Conservation (phyloP, 371 early-diverging fungal species). For the Mucor piriformis region DNA sequence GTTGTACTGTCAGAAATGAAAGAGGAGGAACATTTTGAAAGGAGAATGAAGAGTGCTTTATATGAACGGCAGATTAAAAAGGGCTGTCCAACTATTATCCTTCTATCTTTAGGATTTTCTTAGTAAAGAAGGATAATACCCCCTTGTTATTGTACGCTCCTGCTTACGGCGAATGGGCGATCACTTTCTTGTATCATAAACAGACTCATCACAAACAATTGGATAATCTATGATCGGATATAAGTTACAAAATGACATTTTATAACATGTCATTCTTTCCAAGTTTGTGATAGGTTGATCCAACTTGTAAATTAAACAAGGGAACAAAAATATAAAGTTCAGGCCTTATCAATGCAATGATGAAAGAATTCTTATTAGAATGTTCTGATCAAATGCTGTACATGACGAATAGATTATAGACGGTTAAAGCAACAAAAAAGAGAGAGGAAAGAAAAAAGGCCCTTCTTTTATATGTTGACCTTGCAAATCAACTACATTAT, state of each 20-base stretch:
- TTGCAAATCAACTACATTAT: neutral
- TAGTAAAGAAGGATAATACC: neutral
- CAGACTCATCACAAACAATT: neutral
- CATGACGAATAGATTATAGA: neutral
- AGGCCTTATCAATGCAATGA: neutral
- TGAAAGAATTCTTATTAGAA: slow-evolving; percentile 1
- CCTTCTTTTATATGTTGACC: neutral
- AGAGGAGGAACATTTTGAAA: neutral
- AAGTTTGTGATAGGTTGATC: neutral
- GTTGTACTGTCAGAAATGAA: neutral
- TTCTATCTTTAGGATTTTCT: neutral
- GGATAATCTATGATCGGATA: neutral
- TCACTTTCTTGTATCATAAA: neutral
- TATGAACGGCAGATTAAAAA: too few species aligned
- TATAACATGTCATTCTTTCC: neutral
- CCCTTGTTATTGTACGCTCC: neutral
- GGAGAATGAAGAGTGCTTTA: neutral
- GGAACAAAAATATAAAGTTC: neutral
- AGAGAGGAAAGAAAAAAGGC: neutral
- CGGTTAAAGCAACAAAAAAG: neutral
- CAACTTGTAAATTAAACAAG: slow-evolving; percentile 2
- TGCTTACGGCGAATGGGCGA: slow-evolving; percentile 3
- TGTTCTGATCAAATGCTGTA: neutral
- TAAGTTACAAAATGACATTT: neutral
- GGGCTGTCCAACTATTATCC: neutral